These are phyloP conservation scores for Debaryomyces fabryi DNA, from an alignment of 1,139 yeast genomes.

Conservation along the genomic window DNA sequence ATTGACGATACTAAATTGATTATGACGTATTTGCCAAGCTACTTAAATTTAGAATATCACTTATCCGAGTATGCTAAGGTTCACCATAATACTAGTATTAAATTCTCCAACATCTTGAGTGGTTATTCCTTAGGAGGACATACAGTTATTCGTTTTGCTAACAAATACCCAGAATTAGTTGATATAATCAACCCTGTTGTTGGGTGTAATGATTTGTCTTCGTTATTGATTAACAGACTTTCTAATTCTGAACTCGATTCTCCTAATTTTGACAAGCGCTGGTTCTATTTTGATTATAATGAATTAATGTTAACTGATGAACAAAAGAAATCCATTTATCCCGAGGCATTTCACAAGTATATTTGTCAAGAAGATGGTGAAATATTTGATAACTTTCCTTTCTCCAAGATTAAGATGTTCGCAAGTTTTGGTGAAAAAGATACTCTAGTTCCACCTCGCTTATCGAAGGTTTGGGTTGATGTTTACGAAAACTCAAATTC, in stretches of 20 bases:
- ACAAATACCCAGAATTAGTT: conserved; percentile 39
- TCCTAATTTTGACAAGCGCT: conserved; percentile 28
- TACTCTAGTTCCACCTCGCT: conserved; percentile 38
- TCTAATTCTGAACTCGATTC: conserved; percentile 20
- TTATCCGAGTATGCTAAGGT: conserved; percentile 26
- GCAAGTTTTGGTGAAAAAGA: conserved; percentile 44
- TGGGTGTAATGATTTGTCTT: conserved; percentile 48
- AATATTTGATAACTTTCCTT: conserved; percentile 42
- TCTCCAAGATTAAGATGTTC: conserved; percentile 34
- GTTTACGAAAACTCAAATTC: conserved; percentile 32
- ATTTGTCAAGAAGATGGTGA: conserved; percentile 31
- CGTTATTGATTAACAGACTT: conserved; percentile 46
- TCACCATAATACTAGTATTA: conserved; percentile 22
- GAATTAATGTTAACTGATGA: conserved; percentile 36
- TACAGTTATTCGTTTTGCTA: conserved; percentile 51
- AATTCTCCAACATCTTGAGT: conserved; percentile 39
- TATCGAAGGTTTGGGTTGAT: conserved; percentile 39
- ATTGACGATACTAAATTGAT: conserved; percentile 51
- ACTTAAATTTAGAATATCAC: conserved; percentile 38
- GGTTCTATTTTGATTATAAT: conserved; percentile 37
- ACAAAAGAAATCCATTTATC: conserved; percentile 30
- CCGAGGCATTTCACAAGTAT: conserved; percentile 40
- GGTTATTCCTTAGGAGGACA: conserved; percentile 71
- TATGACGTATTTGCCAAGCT: conserved; percentile 51
- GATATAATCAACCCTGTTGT: conserved; percentile 49